A percentile compares a stretch with the other conserved stretches of the same genome.
These are phyloP conservation scores for Pyrenophora teres DNA, from an alignment of 2,329 filamentous ascomycete species.

Conservation along the genomic window DNA sequence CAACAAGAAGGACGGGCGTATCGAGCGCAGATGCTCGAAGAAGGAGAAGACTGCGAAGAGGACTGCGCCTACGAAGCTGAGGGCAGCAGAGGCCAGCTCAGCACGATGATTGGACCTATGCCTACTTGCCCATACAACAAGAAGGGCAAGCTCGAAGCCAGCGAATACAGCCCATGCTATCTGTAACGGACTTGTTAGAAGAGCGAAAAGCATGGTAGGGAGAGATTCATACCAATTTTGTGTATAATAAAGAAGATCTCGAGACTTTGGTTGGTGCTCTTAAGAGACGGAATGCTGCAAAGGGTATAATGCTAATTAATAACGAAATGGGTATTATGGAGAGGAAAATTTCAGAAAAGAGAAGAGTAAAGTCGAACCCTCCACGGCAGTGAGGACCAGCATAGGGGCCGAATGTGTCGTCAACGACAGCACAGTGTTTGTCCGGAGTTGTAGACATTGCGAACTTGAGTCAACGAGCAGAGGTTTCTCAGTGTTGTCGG, in stretches of 20 bases:
- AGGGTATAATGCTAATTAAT: constrained; percentile 35
- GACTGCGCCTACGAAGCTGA: constrained; percentile 34
- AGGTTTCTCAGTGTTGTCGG: constrained; percentile 19
- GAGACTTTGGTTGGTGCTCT: constrained; percentile 32
- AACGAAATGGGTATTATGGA: constrained; percentile 38
- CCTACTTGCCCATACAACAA: constrained; percentile 35
- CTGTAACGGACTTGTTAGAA: constrained; percentile 14
- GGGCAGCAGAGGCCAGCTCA: constrained; percentile 33
- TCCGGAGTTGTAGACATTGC: constrained; percentile 29
- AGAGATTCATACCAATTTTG: constrained; percentile 35
- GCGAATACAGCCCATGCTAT: constrained; percentile 31
- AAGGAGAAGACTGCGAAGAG: constrained; percentile 51
- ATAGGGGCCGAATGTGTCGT: constrained; percentile 42
- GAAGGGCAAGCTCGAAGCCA: constrained; percentile 34
- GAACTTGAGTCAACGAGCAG: constrained; percentile 20
- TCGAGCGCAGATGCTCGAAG: constrained; percentile 53
- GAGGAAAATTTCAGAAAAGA: constrained; percentile 45
- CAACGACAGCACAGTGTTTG: constrained; percentile 28
- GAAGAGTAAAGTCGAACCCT: constrained; percentile 47
- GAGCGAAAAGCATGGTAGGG: background rate
- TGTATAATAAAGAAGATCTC: constrained; percentile 25
- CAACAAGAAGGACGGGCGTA: constrained; percentile 55
- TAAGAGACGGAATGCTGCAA: constrained; percentile 36
- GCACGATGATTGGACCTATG: constrained; percentile 18
- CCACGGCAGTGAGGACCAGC: constrained; percentile 39